Evolutionary conservation across 495 filamentous ascomycete species (phyloP), one percentile per base, ranked within the genome.

Genomic region (Hypoxylon fuscum): DNA sequence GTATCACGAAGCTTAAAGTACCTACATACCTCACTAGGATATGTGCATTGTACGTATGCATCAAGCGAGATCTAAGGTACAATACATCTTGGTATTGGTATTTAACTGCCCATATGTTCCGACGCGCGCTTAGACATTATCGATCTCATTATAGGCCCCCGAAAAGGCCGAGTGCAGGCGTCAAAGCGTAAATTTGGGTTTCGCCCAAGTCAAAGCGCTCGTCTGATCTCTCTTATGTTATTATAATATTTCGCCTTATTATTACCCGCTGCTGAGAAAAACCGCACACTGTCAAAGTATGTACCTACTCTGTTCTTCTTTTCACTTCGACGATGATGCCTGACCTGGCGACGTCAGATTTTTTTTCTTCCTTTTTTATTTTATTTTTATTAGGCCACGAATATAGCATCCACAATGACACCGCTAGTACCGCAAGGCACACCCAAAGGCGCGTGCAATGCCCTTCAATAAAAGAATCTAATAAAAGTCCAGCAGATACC

Each of bases 171-270:
- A 61, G 44, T n/a, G 14, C 8, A 61, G 21, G 51, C 45, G 63
- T 66, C 63, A 66, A 66, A 66, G 63, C 63, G 63, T 42, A 66
- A 66, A 61, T 66, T 57, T 66, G 52, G 41, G 63, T 66, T 66
- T 66, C 63, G 57, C 43, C 63, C 43, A 53, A 21, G 63, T 66
- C 63, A 66, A 66, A 66, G 63, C 63, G 63, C 57, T 66, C 63
- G 63, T 66, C 63, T 66, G 63, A 66, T 66, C 63, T 60, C 56
- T 59, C 40, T 52, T 35, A 32, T 29, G n/a, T 44, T 34, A 17
- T 49, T 51, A 51, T 61, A 44, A 51, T 61, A 44, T 57, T 29
- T 52, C 23, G 22, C 21, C 37, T 55, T 34, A 53, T 53, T 50
- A 55, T 55, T 54, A 38, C 21, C 23, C 37, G 21, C 48, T 8